Evolutionary conservation across 176 grass and related monocot genomes (phyloP), one percentile per base, ranked within the genome.

Genomic region (Ensete ventricosum): DNA sequence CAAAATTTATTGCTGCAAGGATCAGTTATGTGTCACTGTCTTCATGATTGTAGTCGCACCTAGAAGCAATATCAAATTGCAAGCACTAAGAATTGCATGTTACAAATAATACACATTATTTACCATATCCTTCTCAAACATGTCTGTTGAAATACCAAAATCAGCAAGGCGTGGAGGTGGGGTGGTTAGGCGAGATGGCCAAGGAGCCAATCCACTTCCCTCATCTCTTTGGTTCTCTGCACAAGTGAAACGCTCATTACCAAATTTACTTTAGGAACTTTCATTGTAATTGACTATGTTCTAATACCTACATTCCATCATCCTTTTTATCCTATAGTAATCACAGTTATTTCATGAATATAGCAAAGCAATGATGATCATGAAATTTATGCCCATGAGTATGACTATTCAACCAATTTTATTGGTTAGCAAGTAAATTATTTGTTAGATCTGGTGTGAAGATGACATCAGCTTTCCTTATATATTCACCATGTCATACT

Each of bases 41-140:
- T 43, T 21, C 48, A 53, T 74, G 16, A 69, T 65, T 1, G 22
- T 78, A 2, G 49, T 17, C 16, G 11, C 69, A 71, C 34, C 52
- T 26, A 68, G 52, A 63, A 43, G 4, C 34, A 43, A 43, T 43
- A 43, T 43, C 34, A 43, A 43, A 43, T 43, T 43, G 34, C 50
- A 55, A 21, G 48, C 67, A 26, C 11, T 67, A 49, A 22, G 8
- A 49, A 24, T 64, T 20, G n/a, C 65, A 48, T 67, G 65, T 34
- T 67, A 69, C 54, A 74, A 58, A 85, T 43, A 79, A 22, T 69
- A 73, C 54, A 50, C 26, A 66, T 52, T 83, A 85, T 77, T 71
- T 87, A 97, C 94, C 63, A 82, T 93, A 66, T 97, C 94, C 60
- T 97, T 91, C 69, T 91, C 88, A 85, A 97, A 97, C 34, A 80